Conservation (phyloP, 1,284 basidiomycete species). For the Apiotrichum veenhuisii region DNA sequence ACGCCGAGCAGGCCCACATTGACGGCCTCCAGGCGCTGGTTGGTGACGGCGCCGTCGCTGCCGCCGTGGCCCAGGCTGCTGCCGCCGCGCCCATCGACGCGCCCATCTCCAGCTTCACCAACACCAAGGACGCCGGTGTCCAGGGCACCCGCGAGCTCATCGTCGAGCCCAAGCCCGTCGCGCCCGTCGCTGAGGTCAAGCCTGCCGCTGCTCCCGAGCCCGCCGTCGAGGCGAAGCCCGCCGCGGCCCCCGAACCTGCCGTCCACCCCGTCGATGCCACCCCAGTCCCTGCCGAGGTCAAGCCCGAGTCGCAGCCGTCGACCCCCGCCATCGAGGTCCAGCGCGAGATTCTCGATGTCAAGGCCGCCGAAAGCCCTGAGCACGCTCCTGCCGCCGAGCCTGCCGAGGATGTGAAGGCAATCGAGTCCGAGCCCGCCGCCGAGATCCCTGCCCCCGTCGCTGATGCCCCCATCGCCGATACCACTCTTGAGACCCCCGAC, state of each 20-base stretch:
- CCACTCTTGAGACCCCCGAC: too few species aligned
- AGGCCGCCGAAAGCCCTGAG: background rate
- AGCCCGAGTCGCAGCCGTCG: background rate
- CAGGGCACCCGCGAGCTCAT: background rate
- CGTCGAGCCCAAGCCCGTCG: background rate
- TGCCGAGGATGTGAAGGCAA: background rate
- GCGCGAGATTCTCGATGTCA: background rate
- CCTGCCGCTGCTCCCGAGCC: background rate
- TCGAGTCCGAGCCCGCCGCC: background rate
- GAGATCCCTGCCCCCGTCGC: background rate
- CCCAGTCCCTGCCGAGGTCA: slow-evolving; percentile 1
- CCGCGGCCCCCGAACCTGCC: background rate
- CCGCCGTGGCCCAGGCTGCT: background rate
- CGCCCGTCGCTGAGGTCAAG: background rate
- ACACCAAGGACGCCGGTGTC: too few species aligned
- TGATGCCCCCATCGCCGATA: background rate
- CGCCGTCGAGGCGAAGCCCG: background rate
- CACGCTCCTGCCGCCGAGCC: too few species aligned
- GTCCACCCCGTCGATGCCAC: background rate
- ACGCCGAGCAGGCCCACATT: slow-evolving; percentile 7
- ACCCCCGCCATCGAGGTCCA: background rate
- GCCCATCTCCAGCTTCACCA: background rate
- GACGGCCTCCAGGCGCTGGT: background rate
- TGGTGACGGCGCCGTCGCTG: background rate
- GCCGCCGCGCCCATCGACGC: background rate